phyloP scores from a whole-genome alignment of 345 rosid genomes.

The Salix udensis region DNA sequence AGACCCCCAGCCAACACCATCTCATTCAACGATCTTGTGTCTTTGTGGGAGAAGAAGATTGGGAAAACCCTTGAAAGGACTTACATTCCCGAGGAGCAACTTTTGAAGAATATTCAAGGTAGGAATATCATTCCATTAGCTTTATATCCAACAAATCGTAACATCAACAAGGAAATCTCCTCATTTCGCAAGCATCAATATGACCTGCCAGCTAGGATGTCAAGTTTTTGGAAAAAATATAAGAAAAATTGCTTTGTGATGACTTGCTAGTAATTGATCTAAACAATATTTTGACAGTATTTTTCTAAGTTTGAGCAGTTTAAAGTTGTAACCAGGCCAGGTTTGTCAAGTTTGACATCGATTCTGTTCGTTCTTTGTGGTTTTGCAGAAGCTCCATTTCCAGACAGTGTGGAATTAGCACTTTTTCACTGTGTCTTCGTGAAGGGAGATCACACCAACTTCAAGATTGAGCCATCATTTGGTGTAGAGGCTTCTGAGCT shows the following conservation, averaged over 20 bases:
- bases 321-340: background rate
- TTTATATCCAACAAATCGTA: too few species aligned
- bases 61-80: slow-evolving; percentile 52
- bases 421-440: slow-evolving; percentile 57
- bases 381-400: slow-evolving; percentile 51
- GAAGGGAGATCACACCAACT: slow-evolving; percentile 66
- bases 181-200: too few species aligned
- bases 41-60: slow-evolving; percentile 65
- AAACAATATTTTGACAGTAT: too few species aligned
- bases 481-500: slow-evolving; percentile 80
- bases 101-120: slow-evolving; percentile 58
- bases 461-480: slow-evolving; percentile 58
- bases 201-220: too few species aligned
- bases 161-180: too few species aligned
- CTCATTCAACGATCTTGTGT: slow-evolving; percentile 57
- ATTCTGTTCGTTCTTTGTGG: background rate
- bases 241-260: too few species aligned
- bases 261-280: too few species aligned
- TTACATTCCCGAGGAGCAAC: slow-evolving; percentile 49
- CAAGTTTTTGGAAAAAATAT: background rate
- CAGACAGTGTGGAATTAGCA: slow-evolving; percentile 40
- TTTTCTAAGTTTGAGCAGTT: too few species aligned
- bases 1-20: slow-evolving; percentile 51
- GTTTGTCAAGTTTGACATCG: background rate
- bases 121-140: background rate